These are phyloP conservation scores for Chaetomium sp. DNA, from an alignment of 2,329 filamentous ascomycete genomes.

Conservation along the genomic window DNA sequence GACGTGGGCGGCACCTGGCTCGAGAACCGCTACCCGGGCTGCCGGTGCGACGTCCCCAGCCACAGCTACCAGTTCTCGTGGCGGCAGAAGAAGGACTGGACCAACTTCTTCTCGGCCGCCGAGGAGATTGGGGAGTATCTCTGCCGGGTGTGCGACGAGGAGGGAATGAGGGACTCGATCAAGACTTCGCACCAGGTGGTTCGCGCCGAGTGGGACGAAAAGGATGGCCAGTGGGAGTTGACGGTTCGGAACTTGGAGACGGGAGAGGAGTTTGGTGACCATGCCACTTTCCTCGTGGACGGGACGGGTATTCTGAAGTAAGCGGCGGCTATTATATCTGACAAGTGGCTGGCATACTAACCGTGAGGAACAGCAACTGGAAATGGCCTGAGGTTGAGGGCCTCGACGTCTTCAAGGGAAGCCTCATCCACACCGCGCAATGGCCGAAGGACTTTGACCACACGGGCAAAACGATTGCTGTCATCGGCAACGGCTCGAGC, in stretches of 20 bases:
- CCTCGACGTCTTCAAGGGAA: slow-evolving; percentile 50
- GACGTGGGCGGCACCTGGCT: slow-evolving; percentile 61
- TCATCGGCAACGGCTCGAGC: slow-evolving; percentile 60
- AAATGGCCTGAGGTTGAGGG: slow-evolving; percentile 55
- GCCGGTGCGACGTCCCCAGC: slow-evolving; percentile 58
- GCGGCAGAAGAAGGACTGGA: slow-evolving; percentile 62
- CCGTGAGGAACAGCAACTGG: slow-evolving; percentile 46
- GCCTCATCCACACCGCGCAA: slow-evolving; percentile 55
- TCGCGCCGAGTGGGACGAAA: slow-evolving; percentile 50
- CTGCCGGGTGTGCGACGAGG: slow-evolving; percentile 50
- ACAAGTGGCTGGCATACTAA: slow-evolving; percentile 8
- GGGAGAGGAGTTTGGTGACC: slow-evolving; percentile 46
- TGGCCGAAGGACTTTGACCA: slow-evolving; percentile 56
- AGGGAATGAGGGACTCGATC: slow-evolving; percentile 48
- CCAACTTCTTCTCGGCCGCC: slow-evolving; percentile 57
- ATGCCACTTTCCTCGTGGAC: slow-evolving; percentile 53
- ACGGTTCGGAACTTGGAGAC: slow-evolving; percentile 45
- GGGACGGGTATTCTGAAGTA: slow-evolving; percentile 58
- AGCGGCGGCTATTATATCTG: slow-evolving; percentile 30
- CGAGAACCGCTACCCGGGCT: slow-evolving; percentile 62
- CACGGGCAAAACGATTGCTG: slow-evolving; percentile 53
- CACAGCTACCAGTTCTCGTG: slow-evolving; percentile 67
- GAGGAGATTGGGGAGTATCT: slow-evolving; percentile 61
- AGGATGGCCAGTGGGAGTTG: slow-evolving; percentile 47
- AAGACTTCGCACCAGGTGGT: slow-evolving; percentile 48